Evolutionary conservation across 164 flowering plant genomes (phyloP), one percentile per base, ranked within the genome.

Genomic region (Platanus orientalis): DNA sequence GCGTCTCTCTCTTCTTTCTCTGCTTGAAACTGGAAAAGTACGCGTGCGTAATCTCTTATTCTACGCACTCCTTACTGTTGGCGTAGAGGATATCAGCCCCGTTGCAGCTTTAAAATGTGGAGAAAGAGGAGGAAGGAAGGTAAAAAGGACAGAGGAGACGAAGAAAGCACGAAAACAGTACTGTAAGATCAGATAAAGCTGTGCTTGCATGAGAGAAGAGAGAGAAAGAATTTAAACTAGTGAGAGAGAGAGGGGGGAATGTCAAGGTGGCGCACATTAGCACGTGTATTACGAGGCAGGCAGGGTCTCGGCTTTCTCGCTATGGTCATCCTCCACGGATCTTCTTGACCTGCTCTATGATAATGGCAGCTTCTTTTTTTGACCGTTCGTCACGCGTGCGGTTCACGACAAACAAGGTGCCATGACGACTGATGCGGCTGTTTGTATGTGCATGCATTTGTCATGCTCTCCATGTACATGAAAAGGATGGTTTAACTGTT

Each of bases 101-200:
- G 60, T 75, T 72, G 82, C 90, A 88, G 89, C 87, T 81, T 85
- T 84, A 80, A 71, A 72, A 75, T 69, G 61, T 44, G 1, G 49
- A 45, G 20, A 60, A 62, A 53, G 60, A 48, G 60, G 54, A 24
- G 36, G 34, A 39, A 59, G 68, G 69, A 55, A 47, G 52, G 19
- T 11, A 49, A 54, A 13, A 69, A 70, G 65, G 34, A 66, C 67
- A 76, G 75, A 75, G 70, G 69, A 72, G 62, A 55, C 73, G 64
- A 73, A 32, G 58, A 56, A 66, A 65, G 68, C 84, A 77, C 84
- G 84, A 77, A 84, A 84, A 57, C 68, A 72, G 70, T 58, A 52
- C 44, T 58, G 7, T 40, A 56, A n/a, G n/a, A n/a, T n/a, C n/a
- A n/a, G n/a, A n/a, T n/a, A n/a, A 21, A 45, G 17, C 25, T 61